Evolutionary conservation across 1,284 basidiomycete genomes (phyloP).

Genomic region (Leccinum griseonigrum): DNA sequence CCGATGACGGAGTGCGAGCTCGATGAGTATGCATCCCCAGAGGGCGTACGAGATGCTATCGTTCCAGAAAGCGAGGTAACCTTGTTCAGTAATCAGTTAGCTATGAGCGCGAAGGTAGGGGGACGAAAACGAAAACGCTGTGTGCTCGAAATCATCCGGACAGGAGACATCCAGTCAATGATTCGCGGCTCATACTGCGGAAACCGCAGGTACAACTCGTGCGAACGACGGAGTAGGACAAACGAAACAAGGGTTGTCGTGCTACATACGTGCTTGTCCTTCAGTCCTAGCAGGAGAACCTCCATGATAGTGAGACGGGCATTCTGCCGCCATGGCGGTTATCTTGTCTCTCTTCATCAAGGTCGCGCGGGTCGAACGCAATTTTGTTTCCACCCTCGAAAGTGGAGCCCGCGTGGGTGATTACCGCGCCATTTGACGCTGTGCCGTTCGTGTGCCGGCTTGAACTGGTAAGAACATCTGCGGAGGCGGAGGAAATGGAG

Average conservation of each 20-base stretch:
- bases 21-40: constrained; percentile 91
- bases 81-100: constrained; percentile 47
- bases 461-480: constrained; percentile 33
- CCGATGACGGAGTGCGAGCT: constrained; percentile 86
- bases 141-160: constrained; percentile 7
- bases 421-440: constrained; percentile 28
- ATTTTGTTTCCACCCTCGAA: constrained; percentile 83
- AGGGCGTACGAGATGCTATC: constrained; percentile 97
- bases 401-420: constrained; percentile 67
- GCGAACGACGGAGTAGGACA: neutral
- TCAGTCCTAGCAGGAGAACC: constrained; percentile 86
- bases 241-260: neutral
- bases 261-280: constrained; percentile 78
- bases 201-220: constrained; percentile 9
- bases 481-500: constrained; percentile 35
- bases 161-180: neutral
- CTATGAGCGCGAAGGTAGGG: constrained; percentile 26
- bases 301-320: constrained; percentile 96
- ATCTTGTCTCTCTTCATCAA: constrained; percentile 77
- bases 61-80: constrained; percentile 96
- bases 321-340: constrained; percentile 64
- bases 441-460: constrained; percentile 30
- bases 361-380: constrained; percentile 92
- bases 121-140: neutral
- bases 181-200: constrained; percentile 23